Evolutionary conservation across 306 rosid species (phyloP).

Genomic region (Cicer arietinum): DNA sequence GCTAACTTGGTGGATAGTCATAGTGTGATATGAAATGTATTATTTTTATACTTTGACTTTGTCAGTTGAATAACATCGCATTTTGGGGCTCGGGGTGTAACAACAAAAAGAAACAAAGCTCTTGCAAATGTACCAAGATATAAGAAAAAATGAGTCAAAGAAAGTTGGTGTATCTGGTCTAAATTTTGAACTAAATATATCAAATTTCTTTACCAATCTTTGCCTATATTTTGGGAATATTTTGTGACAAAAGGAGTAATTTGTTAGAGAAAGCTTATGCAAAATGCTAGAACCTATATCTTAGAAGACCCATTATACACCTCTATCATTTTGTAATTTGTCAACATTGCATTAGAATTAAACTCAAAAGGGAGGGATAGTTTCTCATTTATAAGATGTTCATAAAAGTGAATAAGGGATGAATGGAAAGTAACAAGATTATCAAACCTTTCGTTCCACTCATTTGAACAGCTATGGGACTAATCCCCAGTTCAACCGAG

Average conservation of each 20-base stretch:
- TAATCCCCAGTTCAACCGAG: neutral
- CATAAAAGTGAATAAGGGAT: neutral
- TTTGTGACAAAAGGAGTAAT: neutral
- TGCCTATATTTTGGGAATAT: no score
- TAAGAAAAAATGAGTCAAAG: no score
- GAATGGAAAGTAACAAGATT: neutral
- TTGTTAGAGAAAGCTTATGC: neutral
- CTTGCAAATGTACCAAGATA: neutral
- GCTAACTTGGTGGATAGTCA: no score
- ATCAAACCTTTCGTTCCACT: neutral
- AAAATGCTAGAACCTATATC: constrained; percentile 7
- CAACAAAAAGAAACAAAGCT: constrained; percentile 4
- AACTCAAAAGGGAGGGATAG: neutral
- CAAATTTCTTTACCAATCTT: no score
- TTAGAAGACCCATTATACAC: constrained; percentile 1
- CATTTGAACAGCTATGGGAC: neutral
- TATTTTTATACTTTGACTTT: neutral
- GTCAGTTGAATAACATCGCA: neutral
- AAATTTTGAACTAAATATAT: no score
- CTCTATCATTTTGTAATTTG: constrained; percentile 8
- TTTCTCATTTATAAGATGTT: neutral
- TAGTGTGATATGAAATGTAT: neutral
- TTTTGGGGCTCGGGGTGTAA: constrained; percentile 9
- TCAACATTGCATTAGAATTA: neutral
- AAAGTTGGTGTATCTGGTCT: no score